Conservation (phyloP, 352 stramenopile species). For the Globisporangium heterothallicum region DNA sequence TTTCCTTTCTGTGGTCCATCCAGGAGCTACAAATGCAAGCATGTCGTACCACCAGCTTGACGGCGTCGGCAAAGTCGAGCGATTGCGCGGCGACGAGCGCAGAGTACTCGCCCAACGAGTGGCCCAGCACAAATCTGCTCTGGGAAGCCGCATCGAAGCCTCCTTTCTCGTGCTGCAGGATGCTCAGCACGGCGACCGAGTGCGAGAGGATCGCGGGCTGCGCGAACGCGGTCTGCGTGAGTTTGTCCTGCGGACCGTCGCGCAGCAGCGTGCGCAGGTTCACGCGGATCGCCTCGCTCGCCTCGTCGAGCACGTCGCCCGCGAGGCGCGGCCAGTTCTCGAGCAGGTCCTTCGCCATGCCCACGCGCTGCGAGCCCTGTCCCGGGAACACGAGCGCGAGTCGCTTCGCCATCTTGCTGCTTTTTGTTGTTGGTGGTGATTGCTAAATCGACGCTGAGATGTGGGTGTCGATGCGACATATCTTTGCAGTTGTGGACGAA, state of each 20-base stretch:
- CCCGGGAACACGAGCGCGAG: slow-evolving; percentile 79
- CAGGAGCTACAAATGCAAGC: background rate
- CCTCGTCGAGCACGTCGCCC: slow-evolving; percentile 63
- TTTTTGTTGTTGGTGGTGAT: slow-evolving; percentile 7
- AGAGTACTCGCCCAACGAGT: slow-evolving; percentile 86
- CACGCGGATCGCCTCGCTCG: slow-evolving; percentile 63
- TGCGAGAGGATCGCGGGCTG: slow-evolving; percentile 79
- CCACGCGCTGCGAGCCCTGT: slow-evolving; percentile 76
- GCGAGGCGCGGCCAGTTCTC: slow-evolving; percentile 57
- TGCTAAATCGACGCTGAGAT: no score
- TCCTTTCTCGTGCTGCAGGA: slow-evolving; percentile 53
- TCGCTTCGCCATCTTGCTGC: slow-evolving; percentile 19
- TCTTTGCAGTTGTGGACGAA: no score
- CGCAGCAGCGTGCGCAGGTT: slow-evolving; percentile 52
- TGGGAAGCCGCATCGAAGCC: slow-evolving; percentile 27
- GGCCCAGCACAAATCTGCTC: slow-evolving; percentile 53
- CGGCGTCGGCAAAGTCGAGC: slow-evolving; percentile 61
- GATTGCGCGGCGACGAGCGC: slow-evolving; percentile 66
- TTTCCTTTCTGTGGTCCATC: no score
- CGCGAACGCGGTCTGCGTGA: slow-evolving; percentile 68
- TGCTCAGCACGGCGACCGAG: slow-evolving; percentile 66
- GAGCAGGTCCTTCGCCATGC: slow-evolving; percentile 74
- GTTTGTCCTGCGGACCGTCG: slow-evolving; percentile 48
- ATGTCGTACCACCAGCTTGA: slow-evolving; percentile 59
- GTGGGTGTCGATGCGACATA: no score